Evolutionary conservation across 768 basidiomycete species (phyloP).

Genomic region (Mycena polygramma): DNA sequence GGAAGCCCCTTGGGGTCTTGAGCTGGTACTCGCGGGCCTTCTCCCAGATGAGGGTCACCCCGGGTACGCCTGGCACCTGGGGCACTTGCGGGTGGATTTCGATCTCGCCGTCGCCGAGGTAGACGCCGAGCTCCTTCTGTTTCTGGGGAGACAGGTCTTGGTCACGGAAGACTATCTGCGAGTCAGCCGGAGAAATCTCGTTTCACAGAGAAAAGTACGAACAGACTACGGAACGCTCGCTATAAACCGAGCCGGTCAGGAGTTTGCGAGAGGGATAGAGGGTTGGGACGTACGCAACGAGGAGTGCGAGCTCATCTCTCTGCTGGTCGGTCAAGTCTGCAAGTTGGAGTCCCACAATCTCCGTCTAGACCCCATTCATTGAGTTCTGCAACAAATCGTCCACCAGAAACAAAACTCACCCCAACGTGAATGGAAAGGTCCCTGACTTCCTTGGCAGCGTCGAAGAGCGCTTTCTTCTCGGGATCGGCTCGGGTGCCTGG

Average conservation of each 20-base stretch:
- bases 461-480: constrained; percentile 39
- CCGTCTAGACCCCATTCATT: constrained; percentile 25
- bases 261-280: background rate
- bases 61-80: constrained; percentile 36
- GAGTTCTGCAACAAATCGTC: background rate
- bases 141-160: constrained; percentile 38
- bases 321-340: constrained; percentile 39
- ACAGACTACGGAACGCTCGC: constrained; percentile 39
- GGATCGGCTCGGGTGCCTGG: constrained; percentile 38
- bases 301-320: constrained; percentile 39
- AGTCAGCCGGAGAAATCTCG: background rate
- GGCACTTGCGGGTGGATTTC: constrained; percentile 41
- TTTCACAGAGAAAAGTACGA: background rate
- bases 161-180: constrained; percentile 36
- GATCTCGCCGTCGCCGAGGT: constrained; percentile 39
- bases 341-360: constrained; percentile 40
- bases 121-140: constrained; percentile 37
- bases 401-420: constrained; percentile 16
- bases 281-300: constrained; percentile 33
- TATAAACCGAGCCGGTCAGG: background rate
- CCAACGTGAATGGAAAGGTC: constrained; percentile 39
- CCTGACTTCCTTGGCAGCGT: constrained; percentile 39
- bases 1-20: constrained; percentile 17
- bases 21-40: constrained; percentile 11
- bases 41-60: constrained; percentile 40